These are phyloP conservation scores for Rosa persica DNA, from an alignment of 306 rosid species.

Conservation along the genomic window DNA sequence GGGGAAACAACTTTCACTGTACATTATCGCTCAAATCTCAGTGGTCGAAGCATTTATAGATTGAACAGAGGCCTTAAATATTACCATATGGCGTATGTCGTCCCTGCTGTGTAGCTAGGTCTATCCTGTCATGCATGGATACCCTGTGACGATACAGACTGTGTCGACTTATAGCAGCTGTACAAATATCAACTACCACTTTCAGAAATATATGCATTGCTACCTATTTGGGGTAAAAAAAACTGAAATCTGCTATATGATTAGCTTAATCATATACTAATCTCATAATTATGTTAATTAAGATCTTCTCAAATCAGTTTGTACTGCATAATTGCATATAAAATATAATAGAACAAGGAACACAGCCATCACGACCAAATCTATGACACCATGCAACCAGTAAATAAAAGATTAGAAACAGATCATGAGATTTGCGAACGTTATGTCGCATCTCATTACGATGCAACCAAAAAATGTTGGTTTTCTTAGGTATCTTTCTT, in stretches of 20 bases:
- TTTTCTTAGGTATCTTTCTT: neutral
- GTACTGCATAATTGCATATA: neutral
- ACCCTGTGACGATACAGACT: conserved; percentile 8
- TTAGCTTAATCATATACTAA: neutral
- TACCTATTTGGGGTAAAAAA: neutral
- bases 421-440: neutral
- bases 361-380: neutral
- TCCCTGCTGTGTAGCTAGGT: neutral
- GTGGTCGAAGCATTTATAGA: neutral
- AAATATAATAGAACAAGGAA: neutral
- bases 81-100: neutral
- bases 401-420: neutral
- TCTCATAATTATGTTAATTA: neutral
- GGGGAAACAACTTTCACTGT: neutral
- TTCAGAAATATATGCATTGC: neutral
- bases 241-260: neutral
- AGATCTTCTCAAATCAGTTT: neutral
- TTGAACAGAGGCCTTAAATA: conserved; percentile 2
- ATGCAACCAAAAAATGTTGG: neutral
- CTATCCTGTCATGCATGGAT: conserved; percentile 18
- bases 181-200: neutral
- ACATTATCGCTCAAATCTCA: neutral
- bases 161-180: neutral
- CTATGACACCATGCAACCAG: neutral
- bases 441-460: conserved; percentile 1